Evolutionary conservation across 371 early-diverging fungal genomes (phyloP), one percentile per base, ranked within the genome.

Genomic region (Parasitella parasitica): DNA sequence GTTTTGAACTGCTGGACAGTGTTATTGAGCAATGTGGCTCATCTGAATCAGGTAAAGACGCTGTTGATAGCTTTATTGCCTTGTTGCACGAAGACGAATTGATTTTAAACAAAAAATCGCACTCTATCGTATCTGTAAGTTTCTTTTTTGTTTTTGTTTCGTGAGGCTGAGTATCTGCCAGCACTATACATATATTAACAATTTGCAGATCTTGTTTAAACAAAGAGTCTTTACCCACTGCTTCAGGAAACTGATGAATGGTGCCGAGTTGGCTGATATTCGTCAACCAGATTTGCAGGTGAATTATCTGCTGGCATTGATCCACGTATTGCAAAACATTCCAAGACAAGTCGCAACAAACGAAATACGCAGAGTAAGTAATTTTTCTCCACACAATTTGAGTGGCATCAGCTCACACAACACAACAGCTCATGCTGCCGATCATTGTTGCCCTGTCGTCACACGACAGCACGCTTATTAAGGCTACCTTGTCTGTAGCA

Each of bases 161-260:
- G 6, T 32, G 32, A n/a, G n/a, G n/a, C n/a, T n/a, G n/a, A n/a
- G n/a, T n/a, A n/a, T n/a, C n/a, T n/a, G n/a, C n/a, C n/a, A n/a
- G n/a, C n/a, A n/a, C n/a, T n/a, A n/a, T 32, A 3, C 41, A 20
- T 22, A n/a, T 32, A 59, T 22, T 32, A 8, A 27, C 46, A 43
- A n/a, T 16, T 54, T 63, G 32, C 73, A 86, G 84, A 71, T 89
- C n/a, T 68, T 94, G 27, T 85, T 85, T 63, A 86, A 86, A 71
- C 93, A 94, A 73, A 76, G 89, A 20, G 83, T 94, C 36, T 93
- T 92, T 70, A 80, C 85, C 37, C 71, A 82, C 36, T 81, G 81
- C 51, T 69, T 84, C 13, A 90, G 91, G 24, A 74, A 72, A 26
- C 68, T 95, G 1, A 82, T 86, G 8, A 27, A 65, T 30, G 50